These are phyloP conservation scores for Barnettozyma pratensis DNA, from an alignment of 805 yeast genomes.

Conservation along the genomic window DNA sequence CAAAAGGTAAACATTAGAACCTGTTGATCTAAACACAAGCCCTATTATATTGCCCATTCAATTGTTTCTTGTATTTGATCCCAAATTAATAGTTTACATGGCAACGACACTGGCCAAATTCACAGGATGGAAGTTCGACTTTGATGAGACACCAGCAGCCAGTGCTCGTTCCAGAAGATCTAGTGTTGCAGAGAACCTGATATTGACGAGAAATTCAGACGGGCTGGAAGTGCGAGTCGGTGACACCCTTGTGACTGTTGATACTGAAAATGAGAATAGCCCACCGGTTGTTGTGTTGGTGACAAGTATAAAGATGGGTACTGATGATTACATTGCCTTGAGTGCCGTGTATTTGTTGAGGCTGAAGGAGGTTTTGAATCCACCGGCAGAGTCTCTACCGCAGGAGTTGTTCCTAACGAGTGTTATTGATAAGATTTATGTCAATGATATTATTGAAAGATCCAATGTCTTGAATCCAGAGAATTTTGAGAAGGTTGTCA, in stretches of 20 bases:
- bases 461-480: slow-evolving; percentile 39
- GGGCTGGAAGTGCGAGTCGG: slow-evolving; percentile 47
- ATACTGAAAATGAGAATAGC: slow-evolving; percentile 24
- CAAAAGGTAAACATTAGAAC: no score
- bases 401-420: slow-evolving; percentile 56
- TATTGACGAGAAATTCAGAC: slow-evolving; percentile 39
- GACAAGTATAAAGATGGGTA: slow-evolving; percentile 47
- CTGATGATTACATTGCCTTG: slow-evolving; percentile 42
- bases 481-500: slow-evolving; percentile 29
- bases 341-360: slow-evolving; percentile 44
- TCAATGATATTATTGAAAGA: slow-evolving; percentile 37
- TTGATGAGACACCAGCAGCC: slow-evolving; percentile 3
- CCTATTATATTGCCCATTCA: no score
- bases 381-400: slow-evolving; percentile 23
- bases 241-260: slow-evolving; percentile 41
- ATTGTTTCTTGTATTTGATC: no score
- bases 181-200: slow-evolving; percentile 9
- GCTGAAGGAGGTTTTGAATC: slow-evolving; percentile 32
- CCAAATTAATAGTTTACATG: slow-evolving; percentile 2
- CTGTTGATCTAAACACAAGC: no score
- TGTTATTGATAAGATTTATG: slow-evolving; percentile 37
- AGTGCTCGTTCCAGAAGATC: slow-evolving; percentile 11
- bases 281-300: slow-evolving; percentile 41
- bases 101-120: slow-evolving; percentile 18
- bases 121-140: slow-evolving; percentile 19